A percentile compares a stretch with the other conserved stretches of the same genome.
These are phyloP conservation scores for Colletotrichum chlorophyti DNA, from an alignment of 2,329 filamentous ascomycete species.

Conservation along the genomic window DNA sequence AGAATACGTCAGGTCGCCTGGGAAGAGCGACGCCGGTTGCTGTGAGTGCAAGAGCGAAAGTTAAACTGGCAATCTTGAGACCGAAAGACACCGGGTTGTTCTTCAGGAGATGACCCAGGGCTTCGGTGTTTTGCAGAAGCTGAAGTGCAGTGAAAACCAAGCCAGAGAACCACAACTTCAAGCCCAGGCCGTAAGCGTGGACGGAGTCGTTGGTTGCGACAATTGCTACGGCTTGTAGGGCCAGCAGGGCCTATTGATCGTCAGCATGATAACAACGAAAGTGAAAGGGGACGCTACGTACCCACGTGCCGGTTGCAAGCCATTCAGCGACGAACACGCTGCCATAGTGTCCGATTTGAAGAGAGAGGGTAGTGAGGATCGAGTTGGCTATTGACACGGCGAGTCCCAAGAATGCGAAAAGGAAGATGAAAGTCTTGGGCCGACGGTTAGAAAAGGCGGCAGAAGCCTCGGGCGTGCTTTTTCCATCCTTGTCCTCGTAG, in stretches of 20 bases:
- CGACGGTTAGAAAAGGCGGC: conserved; percentile 66
- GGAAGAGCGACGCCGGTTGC: conserved; percentile 63
- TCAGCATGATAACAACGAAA: neutral
- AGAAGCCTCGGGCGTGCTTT: conserved; percentile 68
- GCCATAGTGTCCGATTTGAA: conserved; percentile 33
- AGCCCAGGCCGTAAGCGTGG: conserved; percentile 59
- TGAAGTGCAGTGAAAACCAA: conserved; percentile 50
- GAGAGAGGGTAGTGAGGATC: conserved; percentile 53
- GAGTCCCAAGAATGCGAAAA: conserved; percentile 61
- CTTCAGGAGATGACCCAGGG: conserved; percentile 43
- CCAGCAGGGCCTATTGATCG: conserved; percentile 42
- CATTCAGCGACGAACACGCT: conserved; percentile 61
- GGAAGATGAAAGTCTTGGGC: conserved; percentile 61
- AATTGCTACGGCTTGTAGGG: conserved; percentile 58
- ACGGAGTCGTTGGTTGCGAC: conserved; percentile 57
- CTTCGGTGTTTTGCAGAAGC: conserved; percentile 51
- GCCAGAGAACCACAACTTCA: conserved; percentile 57
- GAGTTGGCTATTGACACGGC: conserved; percentile 63
- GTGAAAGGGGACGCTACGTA: conserved; percentile 48
- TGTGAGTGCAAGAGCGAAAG: conserved; percentile 50
- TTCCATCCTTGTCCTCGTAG: conserved; percentile 75
- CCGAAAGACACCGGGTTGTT: conserved; percentile 43
- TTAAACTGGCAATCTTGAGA: conserved; percentile 56
- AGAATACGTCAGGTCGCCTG: conserved; percentile 71
- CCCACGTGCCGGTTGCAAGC: conserved; percentile 68